Percentiles rank a stretch among this genome's conserved stretches.
These are phyloP conservation scores for Pulveroboletus sp. DNA, from an alignment of 768 basidiomycete species.

Conservation along the genomic window DNA sequence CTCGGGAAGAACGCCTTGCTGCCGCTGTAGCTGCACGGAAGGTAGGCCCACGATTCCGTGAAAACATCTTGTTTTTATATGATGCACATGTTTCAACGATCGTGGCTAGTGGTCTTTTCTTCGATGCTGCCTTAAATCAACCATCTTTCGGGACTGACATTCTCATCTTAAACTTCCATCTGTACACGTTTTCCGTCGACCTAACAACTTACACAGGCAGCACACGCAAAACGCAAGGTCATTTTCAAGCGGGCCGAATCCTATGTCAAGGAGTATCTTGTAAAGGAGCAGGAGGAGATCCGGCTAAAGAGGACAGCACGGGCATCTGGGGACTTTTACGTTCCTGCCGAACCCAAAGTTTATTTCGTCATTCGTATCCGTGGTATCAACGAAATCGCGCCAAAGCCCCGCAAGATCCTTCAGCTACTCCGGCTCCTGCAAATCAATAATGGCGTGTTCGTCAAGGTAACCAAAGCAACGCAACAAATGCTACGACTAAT, in stretches of 20 bases:
- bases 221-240: conserved; percentile 90
- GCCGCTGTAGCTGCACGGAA: conserved; percentile 83
- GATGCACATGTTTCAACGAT: conserved; percentile 79
- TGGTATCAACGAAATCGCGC: conserved; percentile 99
- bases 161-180: not conserved
- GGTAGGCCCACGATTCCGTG: conserved; percentile 45
- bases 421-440: conserved; percentile 98
- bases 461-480: conserved; percentile 95
- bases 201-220: conserved; percentile 49
- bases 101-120: conserved; percentile 64
- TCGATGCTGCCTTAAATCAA: conserved; percentile 80
- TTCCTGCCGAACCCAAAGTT: conserved; percentile 93
- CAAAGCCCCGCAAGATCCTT: conserved; percentile 98
- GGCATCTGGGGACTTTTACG: conserved; percentile 92
- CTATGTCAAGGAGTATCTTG: conserved; percentile 94
- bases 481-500: conserved; percentile 97
- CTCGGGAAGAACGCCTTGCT: conserved; percentile 85
- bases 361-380: conserved; percentile 97
- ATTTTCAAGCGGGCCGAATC: conserved; percentile 99
- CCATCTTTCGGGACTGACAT: conserved; percentile 76
- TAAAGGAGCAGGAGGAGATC: conserved; percentile 94
- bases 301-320: conserved; percentile 91
- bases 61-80: conserved; percentile 33
- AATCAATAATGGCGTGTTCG: conserved; percentile 99
- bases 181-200: conserved; percentile 3